Base-by-base conservation (phyloP, 768 basidiomycete genomes). In the Myochromella boudieri region DNA sequence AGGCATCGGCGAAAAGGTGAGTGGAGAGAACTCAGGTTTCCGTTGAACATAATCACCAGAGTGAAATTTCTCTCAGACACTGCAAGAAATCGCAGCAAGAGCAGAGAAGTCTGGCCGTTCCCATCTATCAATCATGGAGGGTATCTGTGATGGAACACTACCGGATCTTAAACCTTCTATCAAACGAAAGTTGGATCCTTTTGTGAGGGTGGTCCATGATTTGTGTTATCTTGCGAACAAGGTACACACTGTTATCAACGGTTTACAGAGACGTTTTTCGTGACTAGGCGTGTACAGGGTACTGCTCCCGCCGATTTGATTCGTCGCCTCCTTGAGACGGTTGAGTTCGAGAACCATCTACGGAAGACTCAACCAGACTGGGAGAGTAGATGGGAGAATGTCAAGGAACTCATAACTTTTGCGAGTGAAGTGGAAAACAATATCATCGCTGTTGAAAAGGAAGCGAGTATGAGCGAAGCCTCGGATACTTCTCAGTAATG, bases 371-470 rank as follows among this genome's bases (percentile, higher is more conserved):
- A 88, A 40, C 72, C 74, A n/a, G 91, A 93, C 48, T 84, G 76
- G 70, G 83, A 87, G 31, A 78, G 76, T 29, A 70, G 89, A 29
- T 87, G 86, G 88, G 87, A 92, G 65, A 95, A 95, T 62, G 82
- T 94, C 1, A 75, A 86, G 55, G 91, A 94, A 65, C 69, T 95
- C 53, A 82, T 90, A 46, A 84, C 75, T n/a, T 89, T 87, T 53
- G 85, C 87, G 6, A 81, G 70, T 45, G 82, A 87, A 48, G 67
- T 77, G 22, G 73, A 75, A 17, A 50, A 55, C 20, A 57, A 64
- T 21, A 53, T 57, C 34, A 42, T 52, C 27, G 33, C 49, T 36
- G 46, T 49, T 46, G 50, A 44, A 22, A 44, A 51, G 6, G 57
- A 58, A 29, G 26, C 39, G 4, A 37, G 25, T 3, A 10, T 32